phyloP scores from a whole-genome alignment of 2,329 filamentous ascomycete species.

The Claviceps pazoutovae region DNA sequence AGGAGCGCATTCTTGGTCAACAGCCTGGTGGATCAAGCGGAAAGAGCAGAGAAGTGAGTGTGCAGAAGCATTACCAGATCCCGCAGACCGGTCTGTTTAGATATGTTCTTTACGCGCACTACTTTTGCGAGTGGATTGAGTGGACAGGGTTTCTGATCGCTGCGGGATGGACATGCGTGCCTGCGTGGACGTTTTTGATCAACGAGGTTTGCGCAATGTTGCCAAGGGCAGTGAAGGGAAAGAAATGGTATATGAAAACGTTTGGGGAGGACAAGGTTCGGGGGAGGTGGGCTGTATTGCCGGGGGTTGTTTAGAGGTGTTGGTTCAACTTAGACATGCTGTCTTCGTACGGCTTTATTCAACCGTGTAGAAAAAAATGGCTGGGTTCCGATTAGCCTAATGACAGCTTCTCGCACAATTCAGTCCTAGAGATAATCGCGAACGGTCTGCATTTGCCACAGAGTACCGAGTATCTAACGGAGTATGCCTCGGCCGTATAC shows the following conservation, averaged over 20 bases:
- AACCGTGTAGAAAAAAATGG: too few species aligned
- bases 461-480: too few species aligned
- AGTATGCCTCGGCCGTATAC: too few species aligned
- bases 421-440: too few species aligned
- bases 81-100: conserved; percentile 73
- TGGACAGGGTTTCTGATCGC: conserved; percentile 83
- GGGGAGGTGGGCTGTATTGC: conserved; percentile 57
- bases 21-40: conserved; percentile 21
- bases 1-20: conserved; percentile 26
- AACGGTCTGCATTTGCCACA: too few species aligned
- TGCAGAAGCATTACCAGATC: conserved; percentile 73
- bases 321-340: background rate
- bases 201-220: conserved; percentile 88
- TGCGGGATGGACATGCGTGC: conserved; percentile 51
- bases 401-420: too few species aligned
- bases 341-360: too few species aligned
- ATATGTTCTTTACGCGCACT: conserved; percentile 80
- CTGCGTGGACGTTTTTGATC: conserved; percentile 67
- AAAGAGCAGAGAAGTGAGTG: conserved; percentile 6
- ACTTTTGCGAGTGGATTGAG: conserved; percentile 93
- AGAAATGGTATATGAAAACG: conserved; percentile 72
- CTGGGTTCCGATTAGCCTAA: too few species aligned
- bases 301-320: conserved; percentile 29
- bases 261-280: conserved; percentile 77
- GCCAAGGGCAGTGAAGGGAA: conserved; percentile 68